Evolutionary conservation across 2,329 filamentous ascomycete species (phyloP), one percentile per base, ranked within the genome.

Genomic region (Stagonosporopsis tanaceti): DNA sequence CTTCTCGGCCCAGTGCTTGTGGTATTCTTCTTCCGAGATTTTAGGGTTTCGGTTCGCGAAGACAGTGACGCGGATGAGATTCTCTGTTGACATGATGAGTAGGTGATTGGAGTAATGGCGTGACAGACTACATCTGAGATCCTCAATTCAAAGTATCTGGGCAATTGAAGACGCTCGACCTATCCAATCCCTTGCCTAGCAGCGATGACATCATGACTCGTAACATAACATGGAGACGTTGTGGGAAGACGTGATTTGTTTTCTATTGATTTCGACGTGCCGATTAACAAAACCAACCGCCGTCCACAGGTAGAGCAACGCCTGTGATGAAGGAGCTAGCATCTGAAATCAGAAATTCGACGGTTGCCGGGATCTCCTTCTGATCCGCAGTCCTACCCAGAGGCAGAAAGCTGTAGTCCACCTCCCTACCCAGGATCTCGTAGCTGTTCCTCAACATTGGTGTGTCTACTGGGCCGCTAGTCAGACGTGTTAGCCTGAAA

Each of bases 281-380:
- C 12, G 28, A 39, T 60, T 68, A 72, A 58, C 68, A 72, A 30
- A 53, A 63, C 76, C 78, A 81, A 0, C 79, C 81, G 4, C 81
- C 81, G 67, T 84, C 81, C 22, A 83, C 78, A 48, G 70, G 77
- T 44, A 79, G 74, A 4, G 79, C 74, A 9, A 76, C 71, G 0
- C 81, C 81, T 1, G 81, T 83, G 1, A 81, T 79, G 64, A 78
- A 83, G 2, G 76, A 79, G 1, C 77, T 68, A 9, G 78, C 77
- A 56, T 80, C 77, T 40, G 79, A 79, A 17, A 83, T 66, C 58
- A 84, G 61, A 41, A 81, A 83, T n/a, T 79, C 75, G 27, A 82
- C 76, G 1, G 81, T 70, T n/a, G 78, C 75, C 9, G 80, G 81
- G 0, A 77, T 69, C 55, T 79, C 78, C 34, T 70, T 70, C 40